phyloP scores from a whole-genome alignment of 2,329 filamentous ascomycete species.

The Esteya vermicola region DNA sequence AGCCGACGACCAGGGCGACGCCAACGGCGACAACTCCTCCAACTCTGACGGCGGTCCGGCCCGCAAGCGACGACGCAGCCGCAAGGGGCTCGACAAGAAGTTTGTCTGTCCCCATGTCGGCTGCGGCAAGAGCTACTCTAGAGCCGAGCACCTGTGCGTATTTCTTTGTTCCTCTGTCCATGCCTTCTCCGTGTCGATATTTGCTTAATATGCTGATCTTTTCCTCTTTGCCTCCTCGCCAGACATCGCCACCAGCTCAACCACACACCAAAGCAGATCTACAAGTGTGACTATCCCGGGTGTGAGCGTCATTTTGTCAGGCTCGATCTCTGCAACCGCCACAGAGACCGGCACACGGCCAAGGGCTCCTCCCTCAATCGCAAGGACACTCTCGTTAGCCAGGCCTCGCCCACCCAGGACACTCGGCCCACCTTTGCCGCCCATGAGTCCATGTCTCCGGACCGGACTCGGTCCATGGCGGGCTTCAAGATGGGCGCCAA shows the following conservation, averaged over 20 bases:
- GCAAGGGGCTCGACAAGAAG: conserved; percentile 67
- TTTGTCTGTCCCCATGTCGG: conserved; percentile 75
- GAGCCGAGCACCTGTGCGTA: conserved; percentile 82
- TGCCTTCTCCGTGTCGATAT: too few relatives aligned
- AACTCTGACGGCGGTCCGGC: conserved; percentile 35
- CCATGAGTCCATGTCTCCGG: conserved; percentile 30
- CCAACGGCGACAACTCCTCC: conserved; percentile 31
- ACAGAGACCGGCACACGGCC: conserved; percentile 67
- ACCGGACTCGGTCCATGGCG: conserved; percentile 27
- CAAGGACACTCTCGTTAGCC: conserved; percentile 51
- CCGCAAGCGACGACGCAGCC: conserved; percentile 53
- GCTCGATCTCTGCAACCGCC: conserved; percentile 79
- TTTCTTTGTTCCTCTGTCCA: conserved; percentile 8
- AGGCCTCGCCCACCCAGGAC: conserved; percentile 28
- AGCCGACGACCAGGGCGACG: conserved; percentile 25
- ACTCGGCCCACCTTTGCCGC: conserved; percentile 24
- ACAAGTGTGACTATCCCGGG: conserved; percentile 81
- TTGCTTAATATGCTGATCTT: conserved; percentile 14
- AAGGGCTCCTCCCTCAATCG: conserved; percentile 64
- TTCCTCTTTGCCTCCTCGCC: background rate
- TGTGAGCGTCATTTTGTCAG: conserved; percentile 86
- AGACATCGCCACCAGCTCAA: conserved; percentile 87
- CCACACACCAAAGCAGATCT: conserved; percentile 90
- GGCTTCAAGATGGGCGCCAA: conserved; percentile 22
- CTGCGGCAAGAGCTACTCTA: conserved; percentile 91